phyloP scores from a whole-genome alignment of 2,329 filamentous ascomycete genomes.

The Paraphoma sp. region DNA sequence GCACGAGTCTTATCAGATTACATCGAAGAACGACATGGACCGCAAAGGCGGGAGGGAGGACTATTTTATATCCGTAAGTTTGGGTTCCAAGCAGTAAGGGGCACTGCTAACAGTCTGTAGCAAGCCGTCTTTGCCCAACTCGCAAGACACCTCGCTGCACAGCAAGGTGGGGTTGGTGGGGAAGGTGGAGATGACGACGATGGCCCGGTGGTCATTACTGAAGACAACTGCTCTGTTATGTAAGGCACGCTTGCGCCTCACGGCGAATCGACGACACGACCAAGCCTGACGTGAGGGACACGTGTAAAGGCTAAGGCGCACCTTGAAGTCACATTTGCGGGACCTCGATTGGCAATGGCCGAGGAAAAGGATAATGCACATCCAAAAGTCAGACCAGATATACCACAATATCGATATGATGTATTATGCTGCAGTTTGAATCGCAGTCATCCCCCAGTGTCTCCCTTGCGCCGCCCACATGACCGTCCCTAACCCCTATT shows the following conservation, averaged over 20 bases:
- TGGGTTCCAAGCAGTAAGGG: background rate
- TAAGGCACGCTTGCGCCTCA: slow-evolving; percentile 8
- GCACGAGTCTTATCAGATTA: slow-evolving; percentile 67
- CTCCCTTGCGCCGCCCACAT: slow-evolving; percentile 13
- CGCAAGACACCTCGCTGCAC: slow-evolving; percentile 39
- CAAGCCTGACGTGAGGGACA: background rate
- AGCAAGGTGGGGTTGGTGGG: slow-evolving; percentile 22
- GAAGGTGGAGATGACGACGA: slow-evolving; percentile 32
- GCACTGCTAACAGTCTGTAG: background rate
- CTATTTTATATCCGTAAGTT: slow-evolving; percentile 62
- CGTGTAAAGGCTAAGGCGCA: background rate
- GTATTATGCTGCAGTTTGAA: background rate
- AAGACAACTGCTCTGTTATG: slow-evolving; percentile 42
- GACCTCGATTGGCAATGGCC: too few relatives aligned
- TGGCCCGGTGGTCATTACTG: slow-evolving; percentile 34
- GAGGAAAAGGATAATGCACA: too few relatives aligned
- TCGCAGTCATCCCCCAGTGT: background rate
- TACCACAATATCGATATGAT: background rate
- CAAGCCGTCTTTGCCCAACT: slow-evolving; percentile 46
- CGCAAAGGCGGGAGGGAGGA: slow-evolving; percentile 65
- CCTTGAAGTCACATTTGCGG: too few relatives aligned
- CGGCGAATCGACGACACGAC: background rate
- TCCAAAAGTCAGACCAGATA: background rate
- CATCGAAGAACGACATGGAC: slow-evolving; percentile 66
- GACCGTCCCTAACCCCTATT: slow-evolving; percentile 1